phyloP scores from a whole-genome alignment of 2,329 filamentous ascomycete species.

The Tolypocladium guangdongense region DNA sequence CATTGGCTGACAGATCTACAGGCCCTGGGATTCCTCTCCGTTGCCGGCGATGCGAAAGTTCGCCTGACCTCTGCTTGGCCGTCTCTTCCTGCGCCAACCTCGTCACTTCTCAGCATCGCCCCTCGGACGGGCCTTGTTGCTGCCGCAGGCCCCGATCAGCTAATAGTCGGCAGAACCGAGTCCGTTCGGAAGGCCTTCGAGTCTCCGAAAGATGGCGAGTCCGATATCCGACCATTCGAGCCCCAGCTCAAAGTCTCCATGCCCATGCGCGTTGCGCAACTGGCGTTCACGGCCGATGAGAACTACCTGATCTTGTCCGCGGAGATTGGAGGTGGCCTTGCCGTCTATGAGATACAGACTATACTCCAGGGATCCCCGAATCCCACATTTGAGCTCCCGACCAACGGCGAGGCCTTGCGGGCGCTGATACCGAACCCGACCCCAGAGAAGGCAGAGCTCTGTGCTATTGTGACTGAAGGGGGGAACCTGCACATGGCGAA shows the following conservation, averaged over 20 bases:
- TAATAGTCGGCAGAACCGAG: conserved; percentile 68
- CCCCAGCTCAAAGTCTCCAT: conserved; percentile 65
- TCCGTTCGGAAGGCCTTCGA: conserved; percentile 67
- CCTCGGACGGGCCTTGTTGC: conserved; percentile 72
- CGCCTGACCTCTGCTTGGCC: conserved; percentile 74
- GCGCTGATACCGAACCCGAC: conserved; percentile 73
- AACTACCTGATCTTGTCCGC: conserved; percentile 73
- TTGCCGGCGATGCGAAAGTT: conserved; percentile 73
- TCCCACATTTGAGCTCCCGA: conserved; percentile 63
- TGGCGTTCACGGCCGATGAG: conserved; percentile 87
- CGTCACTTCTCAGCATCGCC: conserved; percentile 77
- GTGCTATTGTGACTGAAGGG: conserved; percentile 68
- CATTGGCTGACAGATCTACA: conserved; percentile 10
- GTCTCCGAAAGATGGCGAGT: conserved; percentile 44
- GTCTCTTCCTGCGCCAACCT: conserved; percentile 59
- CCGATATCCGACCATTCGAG: conserved; percentile 57
- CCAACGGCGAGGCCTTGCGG: conserved; percentile 63
- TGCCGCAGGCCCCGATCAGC: conserved; percentile 71
- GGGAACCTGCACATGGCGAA: conserved; percentile 81
- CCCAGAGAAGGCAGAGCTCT: conserved; percentile 58
- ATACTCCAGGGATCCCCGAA: conserved; percentile 56
- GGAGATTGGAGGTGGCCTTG: conserved; percentile 69
- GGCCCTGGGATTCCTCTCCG: conserved; percentile 71
- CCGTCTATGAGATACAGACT: conserved; percentile 66
- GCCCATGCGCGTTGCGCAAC: conserved; percentile 69